These are phyloP conservation scores for Scytalidium sp. DNA, from an alignment of 2,329 filamentous ascomycete genomes.

Conservation along the genomic window DNA sequence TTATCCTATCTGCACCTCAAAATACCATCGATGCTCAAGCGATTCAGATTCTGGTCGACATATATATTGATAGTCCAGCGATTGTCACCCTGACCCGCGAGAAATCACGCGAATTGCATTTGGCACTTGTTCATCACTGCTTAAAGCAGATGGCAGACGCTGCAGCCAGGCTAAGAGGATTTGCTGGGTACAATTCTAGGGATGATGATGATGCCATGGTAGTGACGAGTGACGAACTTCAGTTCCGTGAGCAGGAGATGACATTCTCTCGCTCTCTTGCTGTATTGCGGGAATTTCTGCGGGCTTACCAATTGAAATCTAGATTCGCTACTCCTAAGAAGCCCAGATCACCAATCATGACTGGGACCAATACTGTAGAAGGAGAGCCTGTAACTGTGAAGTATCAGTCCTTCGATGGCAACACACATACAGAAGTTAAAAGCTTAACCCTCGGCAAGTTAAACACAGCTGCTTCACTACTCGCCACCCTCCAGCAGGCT, in stretches of 20 bases:
- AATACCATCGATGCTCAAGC: constrained; percentile 65
- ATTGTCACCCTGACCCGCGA: constrained; percentile 47
- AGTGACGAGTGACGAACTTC: constrained; percentile 43
- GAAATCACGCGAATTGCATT: constrained; percentile 57
- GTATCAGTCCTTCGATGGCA: constrained; percentile 70
- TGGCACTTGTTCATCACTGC: constrained; percentile 71
- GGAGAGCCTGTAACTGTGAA: constrained; percentile 66
- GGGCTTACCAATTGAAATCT: constrained; percentile 59
- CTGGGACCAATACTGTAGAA: constrained; percentile 48
- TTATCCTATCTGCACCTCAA: constrained; percentile 68
- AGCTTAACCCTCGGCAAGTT: constrained; percentile 63
- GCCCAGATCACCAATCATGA: constrained; percentile 49
- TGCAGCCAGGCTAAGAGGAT: constrained; percentile 53
- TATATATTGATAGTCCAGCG: constrained; percentile 63
- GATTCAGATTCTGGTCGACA: constrained; percentile 67
- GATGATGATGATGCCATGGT: constrained; percentile 52
- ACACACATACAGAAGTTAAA: constrained; percentile 56
- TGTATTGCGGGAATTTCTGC: constrained; percentile 65
- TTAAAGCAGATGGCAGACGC: constrained; percentile 65
- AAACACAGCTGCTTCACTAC: constrained; percentile 68
- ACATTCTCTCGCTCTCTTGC: constrained; percentile 67
- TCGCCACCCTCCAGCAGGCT: constrained; percentile 61
- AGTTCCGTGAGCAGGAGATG: constrained; percentile 53
- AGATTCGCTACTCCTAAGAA: constrained; percentile 56
- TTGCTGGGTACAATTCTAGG: constrained; percentile 37